Conservation (phyloP, 768 basidiomycete genomes). For the Filobasidium floriforme region DNA sequence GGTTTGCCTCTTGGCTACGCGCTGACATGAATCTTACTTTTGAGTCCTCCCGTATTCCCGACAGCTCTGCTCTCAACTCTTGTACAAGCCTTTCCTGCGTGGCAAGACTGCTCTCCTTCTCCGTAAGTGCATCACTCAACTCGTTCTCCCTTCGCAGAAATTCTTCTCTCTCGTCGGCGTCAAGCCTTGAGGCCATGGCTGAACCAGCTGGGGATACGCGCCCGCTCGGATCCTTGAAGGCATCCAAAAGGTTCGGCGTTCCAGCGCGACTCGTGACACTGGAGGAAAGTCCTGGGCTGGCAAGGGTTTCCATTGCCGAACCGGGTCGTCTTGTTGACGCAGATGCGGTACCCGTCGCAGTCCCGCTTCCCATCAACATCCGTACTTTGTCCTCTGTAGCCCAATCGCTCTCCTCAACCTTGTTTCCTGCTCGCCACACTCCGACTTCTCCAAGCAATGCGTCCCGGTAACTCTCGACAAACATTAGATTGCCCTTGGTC, state of each 20-base stretch:
- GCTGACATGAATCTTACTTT: neutral
- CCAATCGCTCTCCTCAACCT: conserved; percentile 78
- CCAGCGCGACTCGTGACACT: conserved; percentile 54
- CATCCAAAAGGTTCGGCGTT: conserved; percentile 59
- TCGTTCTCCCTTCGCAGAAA: conserved; percentile 96
- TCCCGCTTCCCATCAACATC: conserved; percentile 11
- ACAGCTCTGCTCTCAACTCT: conserved; percentile 80
- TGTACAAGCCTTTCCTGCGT: conserved; percentile 77
- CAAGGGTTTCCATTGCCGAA: conserved; percentile 49
- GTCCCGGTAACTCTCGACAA: conserved; percentile 20
- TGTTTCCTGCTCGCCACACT: conserved; percentile 78
- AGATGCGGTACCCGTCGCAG: conserved; percentile 50
- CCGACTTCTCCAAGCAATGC: conserved; percentile 84
- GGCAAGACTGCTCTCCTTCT: conserved; percentile 71
- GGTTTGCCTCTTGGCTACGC: neutral
- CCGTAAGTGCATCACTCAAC: conserved; percentile 81
- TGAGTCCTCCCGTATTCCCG: conserved; percentile 70
- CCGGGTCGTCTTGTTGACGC: conserved; percentile 54
- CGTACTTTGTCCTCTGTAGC: conserved; percentile 58
- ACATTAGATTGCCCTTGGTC: conserved; percentile 47
- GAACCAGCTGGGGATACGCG: conserved; percentile 66
- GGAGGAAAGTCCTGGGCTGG: conserved; percentile 49
- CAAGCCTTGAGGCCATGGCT: conserved; percentile 54
- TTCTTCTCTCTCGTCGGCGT: conserved; percentile 95
- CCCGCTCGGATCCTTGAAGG: conserved; percentile 64